Evolutionary conservation across 805 yeast genomes (phyloP).

Genomic region (Monosporozyma solicola): DNA sequence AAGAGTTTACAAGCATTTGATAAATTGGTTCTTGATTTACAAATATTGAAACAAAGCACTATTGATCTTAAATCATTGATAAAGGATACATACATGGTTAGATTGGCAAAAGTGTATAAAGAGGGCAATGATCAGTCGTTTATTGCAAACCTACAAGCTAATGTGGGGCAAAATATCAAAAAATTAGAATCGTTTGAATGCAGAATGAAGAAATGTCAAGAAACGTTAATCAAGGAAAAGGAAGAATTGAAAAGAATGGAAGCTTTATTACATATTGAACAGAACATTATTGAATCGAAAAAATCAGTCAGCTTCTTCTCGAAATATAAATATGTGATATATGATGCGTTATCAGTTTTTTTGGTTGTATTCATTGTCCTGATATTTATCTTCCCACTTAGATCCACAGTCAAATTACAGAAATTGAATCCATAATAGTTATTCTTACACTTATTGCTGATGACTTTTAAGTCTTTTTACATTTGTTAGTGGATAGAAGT

Average conservation of each 20-base stretch:
- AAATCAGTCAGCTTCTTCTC: conserved; percentile 1
- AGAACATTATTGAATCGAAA: conserved; percentile 5
- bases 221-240: conserved; percentile 16
- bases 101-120: conserved; percentile 24
- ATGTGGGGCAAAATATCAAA: conserved; percentile 12
- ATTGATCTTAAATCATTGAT: conserved; percentile 23
- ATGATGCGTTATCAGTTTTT: conserved; percentile 3
- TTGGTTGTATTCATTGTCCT: neutral
- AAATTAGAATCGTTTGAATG: conserved; percentile 24
- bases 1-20: conserved; percentile 23
- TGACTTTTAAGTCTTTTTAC: no score
- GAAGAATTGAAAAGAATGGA: conserved; percentile 23
- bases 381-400: neutral
- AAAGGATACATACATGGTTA: conserved; percentile 21
- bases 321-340: conserved; percentile 7
- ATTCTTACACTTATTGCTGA: no score
- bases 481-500: no score
- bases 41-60: conserved; percentile 21
- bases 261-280: conserved; percentile 11
- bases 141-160: conserved; percentile 8
- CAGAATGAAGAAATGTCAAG: conserved; percentile 19
- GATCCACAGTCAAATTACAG: neutral
- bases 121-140: conserved; percentile 23
- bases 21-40: conserved; percentile 18
- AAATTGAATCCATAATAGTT: neutral